phyloP scores from a whole-genome alignment of 176 grass and related monocot genomes.

The Hyparrhenia diplandra region DNA sequence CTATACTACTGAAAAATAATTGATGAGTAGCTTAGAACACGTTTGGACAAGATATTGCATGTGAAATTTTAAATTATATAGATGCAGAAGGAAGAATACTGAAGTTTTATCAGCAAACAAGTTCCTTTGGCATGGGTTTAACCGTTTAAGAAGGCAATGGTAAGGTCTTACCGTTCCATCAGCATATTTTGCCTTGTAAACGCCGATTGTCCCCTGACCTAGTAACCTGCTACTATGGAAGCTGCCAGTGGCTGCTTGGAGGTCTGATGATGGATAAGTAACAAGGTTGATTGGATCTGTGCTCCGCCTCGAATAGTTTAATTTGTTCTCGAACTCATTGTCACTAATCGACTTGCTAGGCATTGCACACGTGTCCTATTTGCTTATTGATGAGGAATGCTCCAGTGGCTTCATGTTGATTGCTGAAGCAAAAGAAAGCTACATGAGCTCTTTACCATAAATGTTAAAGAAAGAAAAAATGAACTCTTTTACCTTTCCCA shows the following conservation, averaged over 20 bases:
- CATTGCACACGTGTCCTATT: conserved; percentile 28
- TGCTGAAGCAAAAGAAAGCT: conserved; percentile 32
- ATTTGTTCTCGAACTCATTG: conserved; percentile 68
- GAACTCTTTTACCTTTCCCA: conserved; percentile 18
- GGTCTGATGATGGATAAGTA: conserved; percentile 59
- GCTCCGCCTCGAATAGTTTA: conserved; percentile 54
- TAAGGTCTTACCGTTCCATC: conserved; percentile 64
- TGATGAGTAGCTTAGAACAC: background rate
- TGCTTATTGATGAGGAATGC: conserved; percentile 37
- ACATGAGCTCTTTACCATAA: conserved; percentile 6
- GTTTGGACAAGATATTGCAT: conserved; percentile 4
- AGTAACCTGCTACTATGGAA: conserved; percentile 64
- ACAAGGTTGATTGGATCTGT: conserved; percentile 46
- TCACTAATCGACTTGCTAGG: conserved; percentile 56
- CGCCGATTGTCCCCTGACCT: conserved; percentile 66
- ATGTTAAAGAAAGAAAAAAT: background rate
- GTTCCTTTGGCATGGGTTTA: background rate
- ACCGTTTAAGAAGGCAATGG: background rate
- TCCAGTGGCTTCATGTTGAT: conserved; percentile 65
- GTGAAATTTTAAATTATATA: background rate
- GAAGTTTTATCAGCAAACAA: background rate
- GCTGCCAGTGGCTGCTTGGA: conserved; percentile 62
- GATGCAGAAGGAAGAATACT: background rate
- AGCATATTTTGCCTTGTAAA: conserved; percentile 90
- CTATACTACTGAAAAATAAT: background rate